Evolutionary conservation across 2,329 filamentous ascomycete species (phyloP).

Genomic region (Zasmidium angulare): DNA sequence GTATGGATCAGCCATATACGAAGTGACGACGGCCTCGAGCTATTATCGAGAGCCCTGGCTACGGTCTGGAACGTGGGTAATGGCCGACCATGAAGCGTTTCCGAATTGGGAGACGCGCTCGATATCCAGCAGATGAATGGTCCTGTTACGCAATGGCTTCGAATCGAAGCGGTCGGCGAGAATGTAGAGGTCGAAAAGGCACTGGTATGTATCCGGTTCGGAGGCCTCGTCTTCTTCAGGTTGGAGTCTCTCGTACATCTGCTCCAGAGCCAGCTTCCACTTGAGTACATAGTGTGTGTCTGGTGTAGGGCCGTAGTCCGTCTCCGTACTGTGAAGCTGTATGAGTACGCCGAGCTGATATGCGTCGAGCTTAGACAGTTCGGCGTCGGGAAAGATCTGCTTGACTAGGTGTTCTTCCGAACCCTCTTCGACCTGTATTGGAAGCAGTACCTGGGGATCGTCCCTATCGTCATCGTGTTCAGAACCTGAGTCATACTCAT

Average conservation of each 20-base stretch:
- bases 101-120: background rate
- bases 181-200: conserved; percentile 3
- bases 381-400: background rate
- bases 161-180: conserved; percentile 11
- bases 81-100: background rate
- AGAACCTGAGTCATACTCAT: conserved; percentile 1
- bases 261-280: background rate
- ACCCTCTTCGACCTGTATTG: background rate
- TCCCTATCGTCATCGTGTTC: background rate
- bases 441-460: too few relatives aligned
- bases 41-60: background rate
- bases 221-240: background rate
- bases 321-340: too few relatives aligned
- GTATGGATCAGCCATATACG: background rate
- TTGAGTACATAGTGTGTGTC: background rate
- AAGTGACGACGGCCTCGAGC: background rate
- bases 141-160: background rate
- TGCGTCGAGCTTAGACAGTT: background rate
- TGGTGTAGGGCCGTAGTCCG: background rate
- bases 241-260: background rate
- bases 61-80: conserved; percentile 1
- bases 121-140: background rate
- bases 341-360: conserved; percentile 7
- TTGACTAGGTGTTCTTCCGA: background rate
- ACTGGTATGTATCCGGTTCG: background rate